Base-by-base conservation (phyloP, 768 basidiomycete genomes). In the Astraeus odoratus region DNA sequence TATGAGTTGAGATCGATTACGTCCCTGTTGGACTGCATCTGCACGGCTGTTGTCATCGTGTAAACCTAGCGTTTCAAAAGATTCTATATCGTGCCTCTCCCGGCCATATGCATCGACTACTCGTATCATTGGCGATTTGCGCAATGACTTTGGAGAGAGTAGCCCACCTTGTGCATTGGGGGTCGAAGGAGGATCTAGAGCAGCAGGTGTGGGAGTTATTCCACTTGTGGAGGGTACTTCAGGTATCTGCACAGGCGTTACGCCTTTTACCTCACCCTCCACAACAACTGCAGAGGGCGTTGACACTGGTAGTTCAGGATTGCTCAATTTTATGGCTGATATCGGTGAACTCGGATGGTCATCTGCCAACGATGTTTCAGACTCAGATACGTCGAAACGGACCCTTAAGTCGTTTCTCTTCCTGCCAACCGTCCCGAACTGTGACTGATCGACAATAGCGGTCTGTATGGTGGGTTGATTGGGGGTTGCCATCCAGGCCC, bases 81-180 rank as follows among this genome's bases (percentile, higher is more conserved):
- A 36, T 49, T 57, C 49, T 45, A 54, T 49, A 13, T 52, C 39
- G 40, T 40, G 35, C 50, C 64, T 61, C 57, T 78, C 73, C 34
- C 77, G 67, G 8, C 86, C 86, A 57, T 75, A 87, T 7, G 80
- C 82, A 62, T 89, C 85, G 22, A 88, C 65, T n/a, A 87, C 56
- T 20, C 83, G 76, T 27, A 88, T 71, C 39, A 68, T 68, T 5
- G 75, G 71, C 0, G 73, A 69, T 57, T 72, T 77, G 18, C 74
- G 70, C 35, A 67, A 64, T 33, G 65, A 67, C 25, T 63, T 67
- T 33, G 61, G 58, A 37, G 50, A 60, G 48, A 39, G 51, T 4
- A 25, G 58, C 51, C 29, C 47, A 24, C 59, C 55, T n/a, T 55
- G 66, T 31, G 56, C 48, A 9, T 38, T 44, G 1, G 61, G 64